phyloP scores from a whole-genome alignment of 2,329 filamentous ascomycete species.

The Aureobasidium lini region DNA sequence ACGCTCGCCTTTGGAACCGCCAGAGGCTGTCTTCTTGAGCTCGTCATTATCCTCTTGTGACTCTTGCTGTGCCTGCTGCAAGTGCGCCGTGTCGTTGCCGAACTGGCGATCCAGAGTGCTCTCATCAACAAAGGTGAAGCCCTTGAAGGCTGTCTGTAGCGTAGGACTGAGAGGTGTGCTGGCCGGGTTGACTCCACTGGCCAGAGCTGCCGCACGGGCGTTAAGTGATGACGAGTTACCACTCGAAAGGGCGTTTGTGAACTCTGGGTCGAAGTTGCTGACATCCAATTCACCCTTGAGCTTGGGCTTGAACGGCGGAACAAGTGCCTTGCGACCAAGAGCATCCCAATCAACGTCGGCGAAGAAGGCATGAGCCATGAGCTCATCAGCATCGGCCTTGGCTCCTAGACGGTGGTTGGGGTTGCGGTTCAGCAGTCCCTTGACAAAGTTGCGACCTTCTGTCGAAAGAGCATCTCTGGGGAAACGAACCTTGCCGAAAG shows the following conservation, averaged over 20 bases:
- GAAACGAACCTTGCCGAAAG: slow-evolving; percentile 96
- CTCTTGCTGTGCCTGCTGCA: slow-evolving; percentile 22
- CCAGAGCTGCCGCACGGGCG: slow-evolving; percentile 78
- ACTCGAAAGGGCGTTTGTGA: slow-evolving; percentile 85
- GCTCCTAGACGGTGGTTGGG: slow-evolving; percentile 91
- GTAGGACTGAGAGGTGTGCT: slow-evolving; percentile 90
- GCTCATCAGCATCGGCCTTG: slow-evolving; percentile 81
- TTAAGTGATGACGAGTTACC: slow-evolving; percentile 81
- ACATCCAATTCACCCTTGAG: slow-evolving; percentile 93
- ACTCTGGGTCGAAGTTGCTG: slow-evolving; percentile 97
- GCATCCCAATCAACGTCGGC: slow-evolving; percentile 87
- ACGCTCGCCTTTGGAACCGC: slow-evolving; percentile 33
- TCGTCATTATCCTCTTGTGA: slow-evolving; percentile 27
- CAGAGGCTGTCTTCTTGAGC: slow-evolving; percentile 28
- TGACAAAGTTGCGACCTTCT: slow-evolving; percentile 95
- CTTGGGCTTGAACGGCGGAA: slow-evolving; percentile 95
- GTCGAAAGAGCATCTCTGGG: slow-evolving; percentile 88
- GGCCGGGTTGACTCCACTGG: slow-evolving; percentile 70
- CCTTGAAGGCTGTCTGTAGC: slow-evolving; percentile 96
- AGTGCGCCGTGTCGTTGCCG: slow-evolving; percentile 28
- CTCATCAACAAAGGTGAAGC: slow-evolving; percentile 98
- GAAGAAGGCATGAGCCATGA: slow-evolving; percentile 94
- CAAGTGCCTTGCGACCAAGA: slow-evolving; percentile 81
- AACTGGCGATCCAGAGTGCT: slow-evolving; percentile 60
- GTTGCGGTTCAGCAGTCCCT: slow-evolving; percentile 92